Percentiles rank a stretch among this genome's conserved stretches.
Conservation (phyloP, 176 grass and related monocot species). For the Paspalum notatum region DNA sequence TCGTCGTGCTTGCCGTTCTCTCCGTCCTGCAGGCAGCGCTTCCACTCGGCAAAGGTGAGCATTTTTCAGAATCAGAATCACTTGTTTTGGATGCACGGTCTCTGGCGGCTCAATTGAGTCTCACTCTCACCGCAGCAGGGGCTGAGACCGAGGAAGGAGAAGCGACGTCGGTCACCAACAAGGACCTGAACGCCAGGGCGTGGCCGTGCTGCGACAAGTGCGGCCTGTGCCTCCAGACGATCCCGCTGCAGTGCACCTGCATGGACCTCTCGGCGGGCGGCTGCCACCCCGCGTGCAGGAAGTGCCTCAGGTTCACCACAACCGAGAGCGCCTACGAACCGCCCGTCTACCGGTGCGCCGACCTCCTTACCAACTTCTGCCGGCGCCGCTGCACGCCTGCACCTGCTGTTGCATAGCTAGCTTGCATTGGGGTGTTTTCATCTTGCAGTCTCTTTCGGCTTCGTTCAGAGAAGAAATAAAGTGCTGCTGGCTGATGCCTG, state of each 20-base stretch:
- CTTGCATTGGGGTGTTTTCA: too few species aligned
- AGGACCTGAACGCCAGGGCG: neutral
- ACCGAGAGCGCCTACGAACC: neutral
- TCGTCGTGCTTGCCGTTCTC: neutral
- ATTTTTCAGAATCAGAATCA: too few species aligned
- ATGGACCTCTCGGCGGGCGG: neutral
- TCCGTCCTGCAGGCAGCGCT: conserved; percentile 5
- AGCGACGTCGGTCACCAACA: too few species aligned
- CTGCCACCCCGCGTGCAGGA: conserved; percentile 29
- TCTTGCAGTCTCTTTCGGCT: neutral
- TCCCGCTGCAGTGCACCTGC: neutral
- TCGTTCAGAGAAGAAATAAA: neutral
- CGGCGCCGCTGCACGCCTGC: neutral
- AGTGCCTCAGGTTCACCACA: neutral
- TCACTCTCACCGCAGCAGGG: neutral
- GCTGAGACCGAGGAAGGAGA: neutral
- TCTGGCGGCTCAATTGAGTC: too few species aligned
- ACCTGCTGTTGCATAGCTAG: neutral
- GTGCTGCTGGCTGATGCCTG: neutral
- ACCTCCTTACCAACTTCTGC: neutral
- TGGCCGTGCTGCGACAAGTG: conserved; percentile 22
- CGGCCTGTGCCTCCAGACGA: neutral
- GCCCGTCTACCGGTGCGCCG: neutral
- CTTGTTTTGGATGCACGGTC: too few species aligned
- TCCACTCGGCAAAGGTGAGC: neutral